These are phyloP conservation scores for Didymella pomorum DNA, from an alignment of 2,329 filamentous ascomycete genomes.

Conservation along the genomic window DNA sequence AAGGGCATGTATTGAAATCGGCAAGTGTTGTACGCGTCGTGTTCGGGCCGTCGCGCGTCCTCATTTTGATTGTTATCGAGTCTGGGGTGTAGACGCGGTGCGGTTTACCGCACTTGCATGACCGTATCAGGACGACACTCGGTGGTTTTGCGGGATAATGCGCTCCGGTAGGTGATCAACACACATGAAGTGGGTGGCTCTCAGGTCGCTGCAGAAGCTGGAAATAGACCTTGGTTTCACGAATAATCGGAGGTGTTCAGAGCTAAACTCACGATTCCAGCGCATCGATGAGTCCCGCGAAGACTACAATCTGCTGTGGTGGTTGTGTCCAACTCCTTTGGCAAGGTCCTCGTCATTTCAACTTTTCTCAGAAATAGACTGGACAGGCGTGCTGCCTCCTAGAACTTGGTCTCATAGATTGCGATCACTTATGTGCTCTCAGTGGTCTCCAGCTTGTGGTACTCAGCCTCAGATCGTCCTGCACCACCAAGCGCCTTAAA, in stretches of 20 bases:
- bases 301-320: too few species aligned
- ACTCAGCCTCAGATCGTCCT: constrained; percentile 3
- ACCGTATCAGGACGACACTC: neutral
- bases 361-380: neutral
- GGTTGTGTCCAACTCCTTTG: too few species aligned
- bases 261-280: too few species aligned
- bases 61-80: constrained; percentile 1
- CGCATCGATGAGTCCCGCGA: too few species aligned
- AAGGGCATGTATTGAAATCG: constrained; percentile 7
- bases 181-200: neutral
- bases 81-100: constrained; percentile 2
- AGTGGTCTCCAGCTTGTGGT: constrained; percentile 13
- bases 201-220: too few species aligned
- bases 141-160: neutral
- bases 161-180: neutral
- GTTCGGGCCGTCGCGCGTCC: constrained; percentile 15
- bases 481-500: neutral
- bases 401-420: too few species aligned
- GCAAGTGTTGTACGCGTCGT: constrained; percentile 17
- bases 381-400: neutral
- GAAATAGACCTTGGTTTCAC: too few species aligned
- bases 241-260: too few species aligned
- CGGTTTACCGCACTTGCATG: neutral
- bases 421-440: constrained; percentile 1
- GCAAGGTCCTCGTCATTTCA: neutral